Evolutionary conservation across 1,284 basidiomycete species (phyloP).

Genomic region (Rhodofomes roseus): DNA sequence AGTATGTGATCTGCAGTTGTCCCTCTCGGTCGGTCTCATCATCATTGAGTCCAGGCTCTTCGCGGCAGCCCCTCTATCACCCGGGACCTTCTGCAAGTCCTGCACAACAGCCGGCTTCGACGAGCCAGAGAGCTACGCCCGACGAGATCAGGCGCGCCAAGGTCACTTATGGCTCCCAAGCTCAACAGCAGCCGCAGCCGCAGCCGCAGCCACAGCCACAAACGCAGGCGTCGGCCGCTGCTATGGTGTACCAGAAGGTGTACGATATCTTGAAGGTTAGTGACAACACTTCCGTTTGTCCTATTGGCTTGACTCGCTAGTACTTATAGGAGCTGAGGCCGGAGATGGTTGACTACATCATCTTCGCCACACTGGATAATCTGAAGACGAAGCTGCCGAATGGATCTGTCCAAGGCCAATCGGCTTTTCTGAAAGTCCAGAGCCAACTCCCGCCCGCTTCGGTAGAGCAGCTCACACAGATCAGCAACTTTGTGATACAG

Average conservation of each 20-base stretch:
- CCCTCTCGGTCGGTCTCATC: too few relatives aligned
- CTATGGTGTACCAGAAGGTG: neutral
- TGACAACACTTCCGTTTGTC: neutral
- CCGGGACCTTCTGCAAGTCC: neutral
- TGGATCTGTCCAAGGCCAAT: neutral
- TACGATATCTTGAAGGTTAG: neutral
- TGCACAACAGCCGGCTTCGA: neutral
- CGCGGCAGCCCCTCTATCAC: neutral
- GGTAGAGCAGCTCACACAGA: neutral
- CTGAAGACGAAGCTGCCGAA: neutral
- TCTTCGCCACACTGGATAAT: neutral
- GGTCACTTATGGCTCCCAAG: neutral
- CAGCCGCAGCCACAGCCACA: neutral
- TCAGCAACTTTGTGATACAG: slow-evolving; percentile 1
- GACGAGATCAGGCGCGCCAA: neutral
- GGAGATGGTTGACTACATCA: slow-evolving; percentile 3
- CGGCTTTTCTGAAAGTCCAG: neutral
- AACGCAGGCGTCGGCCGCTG: neutral
- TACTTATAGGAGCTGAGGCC: slow-evolving; percentile 1
- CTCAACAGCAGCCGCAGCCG: neutral
- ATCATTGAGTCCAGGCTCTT: neutral
- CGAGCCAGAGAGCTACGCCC: neutral
- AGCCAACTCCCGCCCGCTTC: neutral
- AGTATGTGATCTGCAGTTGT: neutral
- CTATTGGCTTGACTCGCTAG: neutral